These are phyloP conservation scores for Clavaria fumosa DNA, from an alignment of 768 basidiomycete species.

Conservation along the genomic window DNA sequence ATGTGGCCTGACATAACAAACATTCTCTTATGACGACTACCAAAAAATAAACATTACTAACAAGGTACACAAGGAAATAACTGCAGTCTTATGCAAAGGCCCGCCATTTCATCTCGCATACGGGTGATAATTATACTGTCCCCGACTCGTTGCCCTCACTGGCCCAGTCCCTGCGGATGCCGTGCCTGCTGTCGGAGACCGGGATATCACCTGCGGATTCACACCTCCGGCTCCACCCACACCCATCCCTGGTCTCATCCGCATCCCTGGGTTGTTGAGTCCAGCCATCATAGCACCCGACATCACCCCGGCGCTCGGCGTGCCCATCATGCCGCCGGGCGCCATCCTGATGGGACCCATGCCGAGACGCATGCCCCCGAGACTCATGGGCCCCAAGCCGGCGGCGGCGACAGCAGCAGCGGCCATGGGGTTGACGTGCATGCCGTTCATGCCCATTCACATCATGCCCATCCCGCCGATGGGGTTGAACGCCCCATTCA, in stretches of 20 bases:
- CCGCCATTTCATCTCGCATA: slow-evolving; percentile 22
- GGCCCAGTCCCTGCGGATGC: slow-evolving; percentile 16
- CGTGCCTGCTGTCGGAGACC: slow-evolving; percentile 35
- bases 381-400: slow-evolving; percentile 22
- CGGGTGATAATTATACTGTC: slow-evolving; percentile 73
- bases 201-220: slow-evolving; percentile 49
- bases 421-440: slow-evolving; percentile 20
- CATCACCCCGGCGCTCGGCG: slow-evolving; percentile 25
- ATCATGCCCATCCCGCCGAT: not conserved
- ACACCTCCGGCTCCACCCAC: slow-evolving; percentile 36
- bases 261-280: slow-evolving; percentile 18
- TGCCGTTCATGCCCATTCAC: not conserved
- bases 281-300: slow-evolving; percentile 25
- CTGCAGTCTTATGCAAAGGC: too few species aligned
- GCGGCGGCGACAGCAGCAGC: too few species aligned
- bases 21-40: too few species aligned
- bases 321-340: slow-evolving; percentile 17
- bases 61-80: too few species aligned
- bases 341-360: slow-evolving; percentile 30
- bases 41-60: too few species aligned
- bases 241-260: slow-evolving; percentile 43
- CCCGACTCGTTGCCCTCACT: slow-evolving; percentile 18
- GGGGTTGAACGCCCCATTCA: not conserved
- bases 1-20: too few species aligned
- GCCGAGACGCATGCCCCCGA: slow-evolving; percentile 8